Evolutionary conservation across 2,329 filamentous ascomycete genomes (phyloP).

Genomic region (Nothophaeocryptopus gaeumannii): DNA sequence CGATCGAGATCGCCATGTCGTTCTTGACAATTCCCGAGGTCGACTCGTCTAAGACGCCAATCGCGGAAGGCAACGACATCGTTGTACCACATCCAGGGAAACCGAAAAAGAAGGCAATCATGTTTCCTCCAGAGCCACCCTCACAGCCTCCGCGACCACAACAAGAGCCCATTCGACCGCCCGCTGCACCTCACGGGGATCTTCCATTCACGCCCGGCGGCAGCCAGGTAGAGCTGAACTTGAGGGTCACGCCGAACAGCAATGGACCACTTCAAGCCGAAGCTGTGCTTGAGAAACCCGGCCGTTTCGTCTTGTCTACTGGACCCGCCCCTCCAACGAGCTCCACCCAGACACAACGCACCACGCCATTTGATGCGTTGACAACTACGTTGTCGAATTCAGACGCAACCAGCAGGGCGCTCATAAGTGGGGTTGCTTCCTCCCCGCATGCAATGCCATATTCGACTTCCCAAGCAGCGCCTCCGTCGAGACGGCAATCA

Average conservation of each 20-base stretch:
- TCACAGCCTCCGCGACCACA: not conserved
- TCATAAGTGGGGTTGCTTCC: too few relatives aligned
- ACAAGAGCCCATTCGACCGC: not conserved
- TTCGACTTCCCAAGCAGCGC: too few relatives aligned
- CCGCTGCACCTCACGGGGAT: not conserved
- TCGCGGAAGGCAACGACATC: slow-evolving; percentile 19
- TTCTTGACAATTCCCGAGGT: slow-evolving; percentile 8
- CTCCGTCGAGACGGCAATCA: too few relatives aligned
- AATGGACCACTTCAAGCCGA: not conserved
- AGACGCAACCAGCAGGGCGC: not conserved
- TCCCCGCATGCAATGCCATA: too few relatives aligned
- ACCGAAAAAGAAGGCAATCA: not conserved
- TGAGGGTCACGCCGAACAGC: too few relatives aligned
- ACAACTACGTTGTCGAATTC: too few relatives aligned
- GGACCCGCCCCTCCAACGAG: too few relatives aligned
- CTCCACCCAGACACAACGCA: too few relatives aligned
- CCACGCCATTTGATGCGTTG: too few relatives aligned
- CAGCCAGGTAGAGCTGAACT: too few relatives aligned
- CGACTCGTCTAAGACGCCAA: not conserved
- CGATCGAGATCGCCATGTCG: slow-evolving; percentile 19
- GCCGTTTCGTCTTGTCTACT: not conserved
- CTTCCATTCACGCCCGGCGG: not conserved
- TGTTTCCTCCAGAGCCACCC: not conserved
- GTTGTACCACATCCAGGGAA: slow-evolving; percentile 10
- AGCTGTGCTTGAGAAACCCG: not conserved